Evolutionary conservation across 164 flowering plant genomes (phyloP).

Genomic region (Hamamelis virginiana): DNA sequence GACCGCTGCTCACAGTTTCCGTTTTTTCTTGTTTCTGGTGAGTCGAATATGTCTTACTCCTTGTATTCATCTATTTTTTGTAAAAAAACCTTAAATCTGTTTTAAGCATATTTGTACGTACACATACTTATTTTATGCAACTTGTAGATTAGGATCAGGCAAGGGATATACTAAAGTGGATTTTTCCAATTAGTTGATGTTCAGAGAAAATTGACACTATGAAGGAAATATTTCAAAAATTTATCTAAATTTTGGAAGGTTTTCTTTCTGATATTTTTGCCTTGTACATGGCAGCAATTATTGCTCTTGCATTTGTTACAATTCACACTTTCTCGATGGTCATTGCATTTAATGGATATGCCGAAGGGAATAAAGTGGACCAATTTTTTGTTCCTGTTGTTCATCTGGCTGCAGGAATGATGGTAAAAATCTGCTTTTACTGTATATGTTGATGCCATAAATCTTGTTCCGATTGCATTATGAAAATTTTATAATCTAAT

Average conservation of each 20-base stretch:
- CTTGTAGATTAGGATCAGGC: background rate
- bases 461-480: background rate
- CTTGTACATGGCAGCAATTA: constrained; percentile 51
- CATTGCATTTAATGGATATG: constrained; percentile 91
- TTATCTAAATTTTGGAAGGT: background rate
- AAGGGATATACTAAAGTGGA: background rate
- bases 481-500: background rate
- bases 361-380: constrained; percentile 67
- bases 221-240: background rate
- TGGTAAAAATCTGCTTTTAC: constrained; percentile 40
- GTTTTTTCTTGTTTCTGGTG: constrained; percentile 87
- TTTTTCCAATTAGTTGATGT: background rate
- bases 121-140: background rate
- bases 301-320: constrained; percentile 86
- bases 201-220: background rate
- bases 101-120: background rate
- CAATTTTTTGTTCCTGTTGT: constrained; percentile 74
- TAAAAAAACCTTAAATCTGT: background rate
- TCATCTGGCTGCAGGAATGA: constrained; percentile 74
- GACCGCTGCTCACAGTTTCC: constrained; percentile 79
- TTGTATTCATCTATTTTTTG: background rate
- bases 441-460: background rate
- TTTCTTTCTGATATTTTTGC: constrained; percentile 8
- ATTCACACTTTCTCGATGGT: constrained; percentile 99
- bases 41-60: constrained; percentile 26